These are phyloP conservation scores for Rutstroemia sp. DNA, from an alignment of 2,329 filamentous ascomycete genomes.

Conservation along the genomic window DNA sequence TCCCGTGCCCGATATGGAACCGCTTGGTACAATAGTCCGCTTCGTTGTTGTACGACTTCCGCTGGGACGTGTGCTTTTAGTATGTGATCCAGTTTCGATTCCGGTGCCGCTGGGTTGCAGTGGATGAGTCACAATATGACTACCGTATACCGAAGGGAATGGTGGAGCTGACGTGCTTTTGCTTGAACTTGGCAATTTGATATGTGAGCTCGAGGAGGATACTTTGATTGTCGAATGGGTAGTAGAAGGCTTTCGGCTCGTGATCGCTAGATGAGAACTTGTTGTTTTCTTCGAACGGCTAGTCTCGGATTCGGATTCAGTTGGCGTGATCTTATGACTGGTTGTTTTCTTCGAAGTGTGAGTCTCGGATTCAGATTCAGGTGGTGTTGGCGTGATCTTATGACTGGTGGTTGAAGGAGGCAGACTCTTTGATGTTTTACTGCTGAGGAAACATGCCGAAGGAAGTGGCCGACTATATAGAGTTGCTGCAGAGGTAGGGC, in stretches of 20 bases:
- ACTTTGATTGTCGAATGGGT: not conserved
- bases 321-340: not conserved
- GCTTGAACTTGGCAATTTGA: not conserved
- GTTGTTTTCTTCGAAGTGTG: not conserved
- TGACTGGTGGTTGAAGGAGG: not conserved
- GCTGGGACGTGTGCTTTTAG: not conserved
- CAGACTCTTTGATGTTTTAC: not conserved
- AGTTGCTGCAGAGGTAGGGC: not conserved
- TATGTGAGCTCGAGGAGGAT: not conserved
- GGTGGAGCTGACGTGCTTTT: not conserved
- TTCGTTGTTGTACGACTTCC: not conserved
- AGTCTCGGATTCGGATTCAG: not conserved
- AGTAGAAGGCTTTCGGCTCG: too few relatives aligned
- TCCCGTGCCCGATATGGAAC: not conserved
- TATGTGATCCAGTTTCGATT: not conserved
- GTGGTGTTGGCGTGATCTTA: not conserved
- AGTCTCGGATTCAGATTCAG: not conserved
- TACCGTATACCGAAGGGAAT: not conserved
- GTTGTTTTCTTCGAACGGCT: not conserved
- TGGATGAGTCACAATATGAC: not conserved
- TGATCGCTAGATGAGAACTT: too few relatives aligned
- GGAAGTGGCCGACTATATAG: not conserved
- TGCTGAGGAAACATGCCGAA: not conserved
- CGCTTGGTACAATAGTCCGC: not conserved
- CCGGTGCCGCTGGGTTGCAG: too few relatives aligned